Evolutionary conservation across 2,329 filamentous ascomycete genomes (phyloP).

Genomic region (Helminthosporium solani): DNA sequence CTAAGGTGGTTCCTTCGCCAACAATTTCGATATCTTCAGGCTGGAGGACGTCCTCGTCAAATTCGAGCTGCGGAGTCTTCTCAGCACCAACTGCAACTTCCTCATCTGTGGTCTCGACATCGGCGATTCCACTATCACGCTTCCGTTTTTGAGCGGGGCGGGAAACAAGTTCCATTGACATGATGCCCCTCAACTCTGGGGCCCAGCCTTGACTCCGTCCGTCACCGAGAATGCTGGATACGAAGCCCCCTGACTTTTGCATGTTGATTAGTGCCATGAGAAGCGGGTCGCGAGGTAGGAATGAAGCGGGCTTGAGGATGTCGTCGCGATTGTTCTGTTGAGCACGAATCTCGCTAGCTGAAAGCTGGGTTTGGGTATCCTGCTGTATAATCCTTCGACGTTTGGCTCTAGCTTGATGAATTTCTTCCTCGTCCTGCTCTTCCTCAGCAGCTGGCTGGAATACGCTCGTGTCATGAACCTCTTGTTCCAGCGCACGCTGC

Average conservation of each 20-base stretch:
- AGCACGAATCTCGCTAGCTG: conserved; percentile 75
- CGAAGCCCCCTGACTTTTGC: conserved; percentile 88
- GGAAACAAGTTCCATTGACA: conserved; percentile 81
- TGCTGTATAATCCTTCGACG: conserved; percentile 79
- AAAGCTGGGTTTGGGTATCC: conserved; percentile 79
- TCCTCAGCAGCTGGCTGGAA: conserved; percentile 47
- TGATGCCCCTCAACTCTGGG: conserved; percentile 84
- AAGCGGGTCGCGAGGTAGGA: conserved; percentile 83
- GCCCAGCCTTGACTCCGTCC: conserved; percentile 80
- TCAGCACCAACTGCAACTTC: conserved; percentile 52
- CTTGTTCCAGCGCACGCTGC: conserved; percentile 65
- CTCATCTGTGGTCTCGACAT: conserved; percentile 69
- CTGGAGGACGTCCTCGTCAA: conserved; percentile 52
- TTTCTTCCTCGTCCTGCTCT: conserved; percentile 55
- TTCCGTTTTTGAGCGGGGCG: conserved; percentile 87
- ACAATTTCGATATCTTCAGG: conserved; percentile 47
- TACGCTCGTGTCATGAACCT: conserved; percentile 44
- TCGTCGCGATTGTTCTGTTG: conserved; percentile 83
- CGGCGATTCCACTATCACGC: conserved; percentile 82
- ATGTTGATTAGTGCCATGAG: conserved; percentile 86
- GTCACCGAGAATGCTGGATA: conserved; percentile 81
- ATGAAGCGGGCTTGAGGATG: conserved; percentile 79
- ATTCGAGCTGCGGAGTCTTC: conserved; percentile 69
- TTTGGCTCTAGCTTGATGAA: conserved; percentile 69
- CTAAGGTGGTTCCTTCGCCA: conserved; percentile 34